Conservation (phyloP, 306 rosid genomes). For the Vigna mungo region DNA sequence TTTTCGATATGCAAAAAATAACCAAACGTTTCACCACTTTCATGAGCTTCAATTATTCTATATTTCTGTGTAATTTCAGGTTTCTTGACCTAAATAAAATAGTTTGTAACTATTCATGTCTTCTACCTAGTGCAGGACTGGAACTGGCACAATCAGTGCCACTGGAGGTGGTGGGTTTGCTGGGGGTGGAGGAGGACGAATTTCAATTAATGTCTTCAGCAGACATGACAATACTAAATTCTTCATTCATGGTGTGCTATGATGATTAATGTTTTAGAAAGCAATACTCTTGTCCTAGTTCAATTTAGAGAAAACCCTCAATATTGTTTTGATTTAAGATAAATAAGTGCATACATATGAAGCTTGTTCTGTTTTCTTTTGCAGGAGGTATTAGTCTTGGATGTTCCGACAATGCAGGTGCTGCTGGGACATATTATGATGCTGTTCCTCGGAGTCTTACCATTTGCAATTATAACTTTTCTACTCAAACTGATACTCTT, state of each 20-base stretch:
- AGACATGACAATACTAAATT: constrained; percentile 73
- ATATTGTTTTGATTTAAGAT: constrained; percentile 29
- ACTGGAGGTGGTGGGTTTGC: constrained; percentile 92
- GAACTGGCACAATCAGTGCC: constrained; percentile 85
- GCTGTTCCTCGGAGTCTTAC: constrained; percentile 89
- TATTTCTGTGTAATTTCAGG: constrained; percentile 38
- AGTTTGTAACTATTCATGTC: constrained; percentile 45
- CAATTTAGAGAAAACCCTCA: background rate
- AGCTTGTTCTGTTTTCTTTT: constrained; percentile 40
- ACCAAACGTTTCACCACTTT: background rate
- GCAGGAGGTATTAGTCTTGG: constrained; percentile 92
- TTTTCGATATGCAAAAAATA: constrained; percentile 20
- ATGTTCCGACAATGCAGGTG: constrained; percentile 89
- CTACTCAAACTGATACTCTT: constrained; percentile 92
- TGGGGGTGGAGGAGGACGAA: constrained; percentile 98
- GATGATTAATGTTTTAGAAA: constrained; percentile 30
- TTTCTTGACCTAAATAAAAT: constrained; percentile 45
- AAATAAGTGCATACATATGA: constrained; percentile 14
- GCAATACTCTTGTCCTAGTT: constrained; percentile 22
- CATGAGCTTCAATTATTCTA: constrained; percentile 26
- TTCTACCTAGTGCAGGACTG: constrained; percentile 80
- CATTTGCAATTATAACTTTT: constrained; percentile 78
- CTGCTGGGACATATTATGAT: constrained; percentile 96
- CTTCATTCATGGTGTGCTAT: constrained; percentile 77
- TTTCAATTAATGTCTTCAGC: constrained; percentile 82